phyloP scores from a whole-genome alignment of 148 eudicot species.

The Beta vulgaris region DNA sequence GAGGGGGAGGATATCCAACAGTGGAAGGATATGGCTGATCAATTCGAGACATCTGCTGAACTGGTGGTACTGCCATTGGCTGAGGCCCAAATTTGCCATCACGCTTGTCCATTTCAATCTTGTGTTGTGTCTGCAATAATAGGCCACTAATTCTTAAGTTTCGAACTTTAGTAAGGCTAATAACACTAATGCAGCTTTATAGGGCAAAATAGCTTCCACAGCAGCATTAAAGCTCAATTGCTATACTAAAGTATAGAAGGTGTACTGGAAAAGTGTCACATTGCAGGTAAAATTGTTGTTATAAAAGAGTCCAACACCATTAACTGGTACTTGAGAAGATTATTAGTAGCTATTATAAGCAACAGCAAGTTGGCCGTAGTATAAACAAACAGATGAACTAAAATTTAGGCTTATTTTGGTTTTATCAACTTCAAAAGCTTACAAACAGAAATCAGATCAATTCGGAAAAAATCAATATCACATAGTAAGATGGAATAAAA shows the following conservation, averaged over 20 bases:
- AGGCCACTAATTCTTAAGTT: not conserved
- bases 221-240: not conserved
- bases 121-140: constrained; percentile 85
- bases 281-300: not conserved
- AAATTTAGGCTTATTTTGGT: too few relatives aligned
- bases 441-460: too few relatives aligned
- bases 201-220: too few relatives aligned
- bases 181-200: not conserved
- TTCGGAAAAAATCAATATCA: too few relatives aligned
- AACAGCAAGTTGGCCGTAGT: not conserved
- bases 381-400: too few relatives aligned
- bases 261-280: not conserved
- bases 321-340: not conserved
- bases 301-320: not conserved
- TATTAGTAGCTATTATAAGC: not conserved
- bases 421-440: too few relatives aligned
- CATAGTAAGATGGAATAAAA: too few relatives aligned
- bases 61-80: constrained; percentile 74
- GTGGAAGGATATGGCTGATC: constrained; percentile 74
- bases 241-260: not conserved
- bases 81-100: constrained; percentile 83
- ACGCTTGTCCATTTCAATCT: constrained; percentile 94
- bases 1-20: constrained; percentile 59
- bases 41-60: constrained; percentile 80
- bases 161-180: not conserved